Evolutionary conservation across 2,329 filamentous ascomycete genomes (phyloP).

Genomic region (Aspergillus oerlinghausenensis): DNA sequence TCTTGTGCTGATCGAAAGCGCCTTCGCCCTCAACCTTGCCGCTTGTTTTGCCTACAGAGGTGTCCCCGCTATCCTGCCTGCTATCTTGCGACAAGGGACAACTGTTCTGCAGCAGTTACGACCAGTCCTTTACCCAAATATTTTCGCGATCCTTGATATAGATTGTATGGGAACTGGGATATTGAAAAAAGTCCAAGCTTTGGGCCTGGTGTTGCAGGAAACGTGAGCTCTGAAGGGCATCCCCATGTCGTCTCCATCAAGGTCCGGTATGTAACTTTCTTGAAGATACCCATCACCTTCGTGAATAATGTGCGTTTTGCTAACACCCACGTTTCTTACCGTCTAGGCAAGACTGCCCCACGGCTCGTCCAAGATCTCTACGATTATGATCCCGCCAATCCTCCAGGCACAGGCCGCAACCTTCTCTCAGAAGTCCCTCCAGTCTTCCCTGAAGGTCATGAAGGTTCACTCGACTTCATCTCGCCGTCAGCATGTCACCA

Average conservation of each 20-base stretch:
- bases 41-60: slow-evolving; percentile 18
- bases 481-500: slow-evolving; percentile 53
- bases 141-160: background rate
- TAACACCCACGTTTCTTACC: background rate
- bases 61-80: slow-evolving; percentile 25
- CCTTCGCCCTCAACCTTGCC: slow-evolving; percentile 13
- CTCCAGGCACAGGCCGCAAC: slow-evolving; percentile 44
- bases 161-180: slow-evolving; percentile 10
- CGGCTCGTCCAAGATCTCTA: slow-evolving; percentile 44
- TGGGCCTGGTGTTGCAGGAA: slow-evolving; percentile 8
- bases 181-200: background rate
- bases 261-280: slow-evolving; percentile 27
- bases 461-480: slow-evolving; percentile 31
- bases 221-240: slow-evolving; percentile 13
- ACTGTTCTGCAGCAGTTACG: background rate
- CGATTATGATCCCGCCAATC: slow-evolving; percentile 43
- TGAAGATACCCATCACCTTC: background rate
- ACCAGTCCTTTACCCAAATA: background rate
- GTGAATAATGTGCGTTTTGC: slow-evolving; percentile 1
- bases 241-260: slow-evolving; percentile 29
- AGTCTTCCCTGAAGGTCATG: slow-evolving; percentile 39
- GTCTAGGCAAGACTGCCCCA: slow-evolving; percentile 49
- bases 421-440: slow-evolving; percentile 56
- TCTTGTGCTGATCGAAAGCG: background rate
- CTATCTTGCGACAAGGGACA: slow-evolving; percentile 3